These are phyloP conservation scores for Eucalyptus pauciflora DNA, from an alignment of 345 rosid species.

Conservation along the genomic window DNA sequence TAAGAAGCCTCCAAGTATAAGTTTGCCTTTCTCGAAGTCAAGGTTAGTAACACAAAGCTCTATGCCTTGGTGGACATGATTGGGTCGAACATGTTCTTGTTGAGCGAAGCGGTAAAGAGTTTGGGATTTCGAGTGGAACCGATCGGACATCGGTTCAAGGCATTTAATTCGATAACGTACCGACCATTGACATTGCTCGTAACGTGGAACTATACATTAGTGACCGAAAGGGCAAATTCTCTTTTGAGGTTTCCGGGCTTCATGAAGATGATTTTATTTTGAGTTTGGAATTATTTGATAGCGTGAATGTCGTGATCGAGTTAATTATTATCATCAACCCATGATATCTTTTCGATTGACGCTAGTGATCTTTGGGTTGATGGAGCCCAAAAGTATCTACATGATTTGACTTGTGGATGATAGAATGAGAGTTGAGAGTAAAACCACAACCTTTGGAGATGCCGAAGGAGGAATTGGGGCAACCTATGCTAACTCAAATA, in stretches of 20 bases:
- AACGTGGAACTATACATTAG: too few relatives aligned
- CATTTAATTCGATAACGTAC: too few relatives aligned
- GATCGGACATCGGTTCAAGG: not conserved
- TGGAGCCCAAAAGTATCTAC: accelerated
- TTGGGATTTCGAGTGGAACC: not conserved
- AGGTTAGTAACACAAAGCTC: not conserved
- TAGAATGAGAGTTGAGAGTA: not conserved
- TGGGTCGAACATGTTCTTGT: not conserved
- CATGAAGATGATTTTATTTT: too few relatives aligned
- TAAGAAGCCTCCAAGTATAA: not conserved
- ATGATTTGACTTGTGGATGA: not conserved
- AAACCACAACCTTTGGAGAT: not conserved
- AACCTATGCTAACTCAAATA: not conserved
- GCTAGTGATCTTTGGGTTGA: not conserved
- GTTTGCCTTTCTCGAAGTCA: not conserved
- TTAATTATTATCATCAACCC: too few relatives aligned
- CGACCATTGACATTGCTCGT: not conserved
- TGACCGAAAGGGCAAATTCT: not conserved
- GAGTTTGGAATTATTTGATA: not conserved
- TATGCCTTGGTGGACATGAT: not conserved
- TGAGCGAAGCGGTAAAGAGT: not conserved
- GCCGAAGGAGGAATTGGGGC: not conserved
- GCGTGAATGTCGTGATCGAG: accelerated
- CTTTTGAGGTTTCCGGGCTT: too few relatives aligned
- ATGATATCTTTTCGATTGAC: too few relatives aligned